These are phyloP conservation scores for Hylodesmum podocarpum DNA, from an alignment of 306 rosid genomes.

Conservation along the genomic window DNA sequence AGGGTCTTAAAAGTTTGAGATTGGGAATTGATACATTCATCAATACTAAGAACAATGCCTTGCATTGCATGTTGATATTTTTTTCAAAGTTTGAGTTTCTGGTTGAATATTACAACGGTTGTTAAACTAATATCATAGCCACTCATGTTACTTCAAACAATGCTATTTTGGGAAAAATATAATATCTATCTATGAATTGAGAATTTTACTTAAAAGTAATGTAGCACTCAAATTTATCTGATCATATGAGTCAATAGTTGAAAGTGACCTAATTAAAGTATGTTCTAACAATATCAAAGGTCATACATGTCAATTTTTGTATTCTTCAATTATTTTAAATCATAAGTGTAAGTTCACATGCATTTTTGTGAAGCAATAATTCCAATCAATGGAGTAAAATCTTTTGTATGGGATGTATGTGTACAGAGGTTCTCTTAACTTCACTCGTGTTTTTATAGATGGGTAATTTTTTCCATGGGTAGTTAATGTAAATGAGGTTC, in stretches of 20 bases:
- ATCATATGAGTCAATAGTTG: neutral
- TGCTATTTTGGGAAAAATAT: neutral
- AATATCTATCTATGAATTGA: neutral
- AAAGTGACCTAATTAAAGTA: conserved; percentile 24
- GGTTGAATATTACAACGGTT: neutral
- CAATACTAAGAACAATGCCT: neutral
- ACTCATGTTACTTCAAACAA: neutral
- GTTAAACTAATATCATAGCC: neutral
- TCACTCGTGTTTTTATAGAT: too few relatives aligned
- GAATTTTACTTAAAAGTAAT: neutral
- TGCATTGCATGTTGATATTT: conserved; percentile 4
- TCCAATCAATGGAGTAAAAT: neutral
- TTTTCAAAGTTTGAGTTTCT: neutral
- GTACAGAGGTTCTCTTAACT: too few relatives aligned
- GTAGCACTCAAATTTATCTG: conserved; percentile 3
- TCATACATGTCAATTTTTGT: neutral
- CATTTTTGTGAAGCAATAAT: neutral
- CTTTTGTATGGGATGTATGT: neutral
- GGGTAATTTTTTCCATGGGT: too few relatives aligned
- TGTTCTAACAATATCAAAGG: neutral
- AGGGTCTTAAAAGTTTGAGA: neutral
- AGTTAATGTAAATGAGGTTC: too few relatives aligned
- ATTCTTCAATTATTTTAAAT: neutral
- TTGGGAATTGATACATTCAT: neutral
- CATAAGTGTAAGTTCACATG: neutral